These are phyloP conservation scores for Tetrapisispora phaffii DNA, from an alignment of 805 yeast species.

Conservation along the genomic window DNA sequence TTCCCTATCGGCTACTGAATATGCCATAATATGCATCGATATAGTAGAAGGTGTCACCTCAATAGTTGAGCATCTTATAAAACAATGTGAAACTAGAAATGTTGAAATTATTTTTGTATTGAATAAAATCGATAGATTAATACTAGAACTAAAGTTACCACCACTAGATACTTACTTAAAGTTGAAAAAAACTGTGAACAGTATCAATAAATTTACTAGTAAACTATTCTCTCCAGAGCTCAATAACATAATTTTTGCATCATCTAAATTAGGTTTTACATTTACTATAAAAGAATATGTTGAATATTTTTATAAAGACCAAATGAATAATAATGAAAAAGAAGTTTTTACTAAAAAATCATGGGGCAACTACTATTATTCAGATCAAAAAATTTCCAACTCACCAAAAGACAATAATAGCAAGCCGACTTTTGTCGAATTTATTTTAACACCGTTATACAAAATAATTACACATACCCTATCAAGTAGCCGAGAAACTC, in stretches of 20 bases:
- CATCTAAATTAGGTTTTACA: conserved; percentile 49
- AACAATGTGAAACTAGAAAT: conserved; percentile 41
- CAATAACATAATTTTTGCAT: conserved; percentile 67
- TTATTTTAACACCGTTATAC: conserved; percentile 71
- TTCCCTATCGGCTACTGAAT: conserved; percentile 52
- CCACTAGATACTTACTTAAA: conserved; percentile 67
- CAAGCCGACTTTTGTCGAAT: conserved; percentile 45
- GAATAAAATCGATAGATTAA: conserved; percentile 79
- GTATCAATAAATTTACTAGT: conserved; percentile 47
- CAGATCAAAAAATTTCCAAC: conserved; percentile 37
- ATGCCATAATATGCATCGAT: conserved; percentile 66
- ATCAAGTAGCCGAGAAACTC: conserved; percentile 37
- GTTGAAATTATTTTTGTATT: conserved; percentile 51
- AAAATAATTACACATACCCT: conserved; percentile 57
- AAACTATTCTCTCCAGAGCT: conserved; percentile 46
- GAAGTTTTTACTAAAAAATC: conserved; percentile 42
- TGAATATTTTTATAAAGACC: conserved; percentile 33
- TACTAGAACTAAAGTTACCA: conserved; percentile 68
- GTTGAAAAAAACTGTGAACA: conserved; percentile 48
- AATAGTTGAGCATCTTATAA: conserved; percentile 44
- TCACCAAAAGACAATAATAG: conserved; percentile 20
- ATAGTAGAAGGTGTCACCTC: conserved; percentile 70
- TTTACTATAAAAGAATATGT: conserved; percentile 66
- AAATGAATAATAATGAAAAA: conserved; percentile 27
- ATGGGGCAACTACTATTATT: conserved; percentile 70